Conservation (phyloP, 306 rosid species). For the Begonia fuchsioides region DNA sequence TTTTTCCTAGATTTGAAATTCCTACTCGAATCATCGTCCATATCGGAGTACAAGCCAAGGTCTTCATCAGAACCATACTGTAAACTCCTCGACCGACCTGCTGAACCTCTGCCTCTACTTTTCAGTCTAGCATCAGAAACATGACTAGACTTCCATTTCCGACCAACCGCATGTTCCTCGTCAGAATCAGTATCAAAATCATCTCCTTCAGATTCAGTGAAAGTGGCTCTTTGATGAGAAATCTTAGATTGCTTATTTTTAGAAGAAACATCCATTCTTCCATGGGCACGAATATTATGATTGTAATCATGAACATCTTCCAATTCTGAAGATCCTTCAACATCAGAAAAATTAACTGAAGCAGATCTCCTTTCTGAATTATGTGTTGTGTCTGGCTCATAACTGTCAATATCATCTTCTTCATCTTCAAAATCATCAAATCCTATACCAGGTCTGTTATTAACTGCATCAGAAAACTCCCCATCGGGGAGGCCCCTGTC, state of each 20-base stretch:
- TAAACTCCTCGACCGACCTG: constrained; percentile 32
- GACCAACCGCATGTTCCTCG: constrained; percentile 27
- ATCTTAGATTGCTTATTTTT: constrained; percentile 23
- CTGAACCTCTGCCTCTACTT: constrained; percentile 28
- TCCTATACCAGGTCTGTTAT: constrained; percentile 43
- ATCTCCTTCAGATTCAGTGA: constrained; percentile 46
- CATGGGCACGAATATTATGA: neutral
- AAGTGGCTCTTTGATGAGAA: constrained; percentile 19
- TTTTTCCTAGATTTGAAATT: constrained; percentile 25
- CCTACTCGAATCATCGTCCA: constrained; percentile 36
- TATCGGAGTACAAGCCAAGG: constrained; percentile 56
- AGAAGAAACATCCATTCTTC: constrained; percentile 14
- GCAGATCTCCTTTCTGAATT: constrained; percentile 29
- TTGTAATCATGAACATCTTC: constrained; percentile 29
- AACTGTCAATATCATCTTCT: constrained; percentile 77
- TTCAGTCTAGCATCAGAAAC: constrained; percentile 31
- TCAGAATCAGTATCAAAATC: constrained; percentile 37
- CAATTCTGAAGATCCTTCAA: constrained; percentile 31
- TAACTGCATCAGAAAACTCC: constrained; percentile 29
- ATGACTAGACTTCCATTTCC: constrained; percentile 55
- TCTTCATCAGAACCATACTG: constrained; percentile 83
- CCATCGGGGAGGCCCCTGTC: constrained; percentile 30
- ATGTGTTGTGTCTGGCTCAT: constrained; percentile 45
- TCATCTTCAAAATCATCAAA: constrained; percentile 93
- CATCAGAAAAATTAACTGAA: constrained; percentile 36